phyloP scores from a whole-genome alignment of 371 early-diverging fungal genomes.

The Apophysomyces elegans region DNA sequence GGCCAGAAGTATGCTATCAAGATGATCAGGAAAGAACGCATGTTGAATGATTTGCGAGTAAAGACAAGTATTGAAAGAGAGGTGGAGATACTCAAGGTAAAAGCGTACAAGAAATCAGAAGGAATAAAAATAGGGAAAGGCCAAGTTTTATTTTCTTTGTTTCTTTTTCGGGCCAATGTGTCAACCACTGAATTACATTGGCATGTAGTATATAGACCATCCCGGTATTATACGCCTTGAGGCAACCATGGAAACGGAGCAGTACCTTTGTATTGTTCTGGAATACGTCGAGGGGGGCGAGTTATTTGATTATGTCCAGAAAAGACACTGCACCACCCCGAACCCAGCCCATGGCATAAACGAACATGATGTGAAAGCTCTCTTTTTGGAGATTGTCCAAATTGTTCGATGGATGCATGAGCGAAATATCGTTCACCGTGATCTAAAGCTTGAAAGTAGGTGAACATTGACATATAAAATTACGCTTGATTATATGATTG shows the following conservation, averaged over 20 bases:
- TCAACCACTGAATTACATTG: not conserved
- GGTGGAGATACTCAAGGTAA: constrained; percentile 33
- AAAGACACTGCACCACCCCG: constrained; percentile 13
- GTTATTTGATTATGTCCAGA: constrained; percentile 41
- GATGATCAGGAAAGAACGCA: constrained; percentile 28
- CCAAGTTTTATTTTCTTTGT: no score
- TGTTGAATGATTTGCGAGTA: constrained; percentile 20
- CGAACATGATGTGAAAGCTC: constrained; percentile 22
- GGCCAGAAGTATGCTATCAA: constrained; percentile 26
- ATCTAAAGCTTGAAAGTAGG: constrained; percentile 81
- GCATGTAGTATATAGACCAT: constrained; percentile 52
- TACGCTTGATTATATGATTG: no score
- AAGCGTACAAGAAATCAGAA: no score
- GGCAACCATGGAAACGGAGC: constrained; percentile 65
- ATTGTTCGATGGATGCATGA: constrained; percentile 67
- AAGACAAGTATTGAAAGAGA: constrained; percentile 37
- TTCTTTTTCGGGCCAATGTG: no score
- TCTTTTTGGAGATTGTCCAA: constrained; percentile 49
- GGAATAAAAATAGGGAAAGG: no score
- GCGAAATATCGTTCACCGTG: constrained; percentile 72
- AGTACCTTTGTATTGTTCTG: constrained; percentile 53
- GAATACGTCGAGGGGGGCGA: constrained; percentile 35
- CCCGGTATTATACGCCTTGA: constrained; percentile 66
- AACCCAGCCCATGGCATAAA: constrained; percentile 17
- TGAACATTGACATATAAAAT: not conserved